Conservation (phyloP, 345 rosid species). For the Bruguiera gymnorhiza region DNA sequence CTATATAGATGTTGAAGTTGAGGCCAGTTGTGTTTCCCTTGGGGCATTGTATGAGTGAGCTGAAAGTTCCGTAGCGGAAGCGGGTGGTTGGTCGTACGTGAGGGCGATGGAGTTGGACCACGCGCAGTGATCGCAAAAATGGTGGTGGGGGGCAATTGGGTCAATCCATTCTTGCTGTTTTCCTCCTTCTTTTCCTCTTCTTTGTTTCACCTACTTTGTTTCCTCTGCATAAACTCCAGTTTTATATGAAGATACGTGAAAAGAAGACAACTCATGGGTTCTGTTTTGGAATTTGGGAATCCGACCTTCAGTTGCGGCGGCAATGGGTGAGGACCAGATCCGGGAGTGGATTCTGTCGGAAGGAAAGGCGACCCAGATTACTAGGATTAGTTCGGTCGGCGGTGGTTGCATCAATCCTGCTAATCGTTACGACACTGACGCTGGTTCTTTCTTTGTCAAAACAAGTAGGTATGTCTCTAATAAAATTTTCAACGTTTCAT, state of each 20-base stretch:
- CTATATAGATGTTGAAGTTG: slow-evolving; percentile 59
- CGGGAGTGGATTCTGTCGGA: slow-evolving; percentile 79
- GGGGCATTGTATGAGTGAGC: slow-evolving; percentile 49
- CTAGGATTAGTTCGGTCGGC: slow-evolving; percentile 64
- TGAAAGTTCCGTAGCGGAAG: slow-evolving; percentile 54
- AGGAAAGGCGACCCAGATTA: slow-evolving; percentile 76
- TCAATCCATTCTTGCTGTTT: slow-evolving; percentile 37
- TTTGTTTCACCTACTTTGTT: slow-evolving; percentile 18
- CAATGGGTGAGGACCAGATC: slow-evolving; percentile 75
- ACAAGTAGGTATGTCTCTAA: slow-evolving; percentile 58
- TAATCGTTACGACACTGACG: slow-evolving; percentile 71
- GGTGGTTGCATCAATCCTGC: slow-evolving; percentile 95
- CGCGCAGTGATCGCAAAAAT: slow-evolving; percentile 42
- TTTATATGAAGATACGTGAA: neutral
- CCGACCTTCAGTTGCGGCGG: slow-evolving; percentile 32
- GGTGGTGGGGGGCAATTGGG: slow-evolving; percentile 33
- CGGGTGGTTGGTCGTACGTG: slow-evolving; percentile 51
- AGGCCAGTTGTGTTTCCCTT: slow-evolving; percentile 60
- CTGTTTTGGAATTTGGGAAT: neutral
- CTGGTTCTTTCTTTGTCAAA: slow-evolving; percentile 78
- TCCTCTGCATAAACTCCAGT: neutral
- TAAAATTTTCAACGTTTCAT: neutral
- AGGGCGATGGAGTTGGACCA: slow-evolving; percentile 45
- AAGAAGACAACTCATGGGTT: no score
- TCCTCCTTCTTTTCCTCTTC: slow-evolving; percentile 35